Evolutionary conservation across 345 rosid genomes (phyloP), one percentile per base, ranked within the genome.

Genomic region (Passiflora organensis): DNA sequence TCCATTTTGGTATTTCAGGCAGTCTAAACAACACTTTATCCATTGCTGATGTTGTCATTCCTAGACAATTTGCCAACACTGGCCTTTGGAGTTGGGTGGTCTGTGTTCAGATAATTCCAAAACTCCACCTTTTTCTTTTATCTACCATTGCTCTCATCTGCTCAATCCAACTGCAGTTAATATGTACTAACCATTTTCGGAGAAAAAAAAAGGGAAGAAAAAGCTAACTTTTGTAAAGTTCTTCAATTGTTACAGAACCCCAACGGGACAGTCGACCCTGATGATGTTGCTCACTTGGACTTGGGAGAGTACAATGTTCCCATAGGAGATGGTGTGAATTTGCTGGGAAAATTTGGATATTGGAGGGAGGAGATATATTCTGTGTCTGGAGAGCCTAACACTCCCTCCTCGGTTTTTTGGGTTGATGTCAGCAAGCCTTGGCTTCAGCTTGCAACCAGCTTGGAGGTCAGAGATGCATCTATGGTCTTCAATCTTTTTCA

Each of bases 1-100:
- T 79, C 18, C 84, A 79, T 62, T 82, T 79, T 25, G 82, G 78
- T 5, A 82, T 76, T 52, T 78, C 82, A 32, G 88, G 88, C 13
- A 48, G 37, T 22, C 10, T 47, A 13, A 58, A 58, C 54, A 22
- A 58, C 38, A 47, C 63, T 32, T 14, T 58, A 34, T 10, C 14
- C 20, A 22, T 58, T 23, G 53, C 53, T 21, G 63, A 58, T 47
- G 46, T 58, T 37, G 16, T 18, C 43, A 17, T 58, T 14, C 53
- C 62, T 16, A 36, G 21, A 11, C 43, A 48, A 38, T 19, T 58
- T 18, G 53, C 62, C 19, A 10, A 48, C 45, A 59, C 55, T 15
- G 37, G 55, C 10, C 45, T 48, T 24, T 48, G 53, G 54, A 38
- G 37, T 38, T 59, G 60, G 51, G 18, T 13, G 28, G 60, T 43